A percentile compares a stretch with the other conserved stretches of the same genome.
These are phyloP conservation scores for Cutaneotrichosporon cyanovorans DNA, from an alignment of 1,284 basidiomycete genomes.

Conservation along the genomic window DNA sequence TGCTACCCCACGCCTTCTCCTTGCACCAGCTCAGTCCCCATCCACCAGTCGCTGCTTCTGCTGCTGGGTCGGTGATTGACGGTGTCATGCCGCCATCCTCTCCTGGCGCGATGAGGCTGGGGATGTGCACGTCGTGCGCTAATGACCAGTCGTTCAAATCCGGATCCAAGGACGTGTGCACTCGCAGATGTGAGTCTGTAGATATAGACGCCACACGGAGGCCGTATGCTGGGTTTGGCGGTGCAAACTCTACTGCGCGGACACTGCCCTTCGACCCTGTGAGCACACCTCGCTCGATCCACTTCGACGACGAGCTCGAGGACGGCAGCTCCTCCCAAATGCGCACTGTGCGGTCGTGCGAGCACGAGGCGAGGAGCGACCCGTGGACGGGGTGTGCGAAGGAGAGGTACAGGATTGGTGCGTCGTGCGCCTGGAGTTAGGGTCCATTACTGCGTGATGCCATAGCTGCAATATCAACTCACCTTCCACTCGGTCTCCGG, in stretches of 20 bases:
- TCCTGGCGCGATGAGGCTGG: constrained; percentile 41
- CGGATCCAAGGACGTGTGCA: constrained; percentile 85
- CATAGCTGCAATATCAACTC: constrained; percentile 20
- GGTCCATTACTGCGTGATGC: neutral
- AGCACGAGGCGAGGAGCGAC: constrained; percentile 69
- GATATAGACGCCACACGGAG: constrained; percentile 78
- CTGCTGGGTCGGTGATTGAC: neutral
- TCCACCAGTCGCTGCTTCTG: constrained; percentile 65
- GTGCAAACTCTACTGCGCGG: constrained; percentile 73
- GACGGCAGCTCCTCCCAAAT: constrained; percentile 66
- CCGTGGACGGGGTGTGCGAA: constrained; percentile 90
- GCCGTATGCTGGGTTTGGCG: constrained; percentile 63
- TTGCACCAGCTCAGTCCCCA: constrained; percentile 92
- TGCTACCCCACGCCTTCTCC: constrained; percentile 84
- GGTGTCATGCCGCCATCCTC: constrained; percentile 15
- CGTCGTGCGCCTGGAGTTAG: constrained; percentile 68
- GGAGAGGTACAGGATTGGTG: constrained; percentile 67
- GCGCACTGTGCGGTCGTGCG: constrained; percentile 80
- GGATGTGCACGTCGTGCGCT: constrained; percentile 68
- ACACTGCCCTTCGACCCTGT: constrained; percentile 77
- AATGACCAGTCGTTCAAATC: constrained; percentile 71
- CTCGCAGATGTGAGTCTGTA: constrained; percentile 72
- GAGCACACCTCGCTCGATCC: constrained; percentile 67
- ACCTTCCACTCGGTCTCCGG: constrained; percentile 81
- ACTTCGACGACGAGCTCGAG: constrained; percentile 32